A percentile compares a stretch with the other conserved stretches of the same genome.
Conservation (phyloP, 306 rosid genomes). For the Fragaria ananassa region DNA sequence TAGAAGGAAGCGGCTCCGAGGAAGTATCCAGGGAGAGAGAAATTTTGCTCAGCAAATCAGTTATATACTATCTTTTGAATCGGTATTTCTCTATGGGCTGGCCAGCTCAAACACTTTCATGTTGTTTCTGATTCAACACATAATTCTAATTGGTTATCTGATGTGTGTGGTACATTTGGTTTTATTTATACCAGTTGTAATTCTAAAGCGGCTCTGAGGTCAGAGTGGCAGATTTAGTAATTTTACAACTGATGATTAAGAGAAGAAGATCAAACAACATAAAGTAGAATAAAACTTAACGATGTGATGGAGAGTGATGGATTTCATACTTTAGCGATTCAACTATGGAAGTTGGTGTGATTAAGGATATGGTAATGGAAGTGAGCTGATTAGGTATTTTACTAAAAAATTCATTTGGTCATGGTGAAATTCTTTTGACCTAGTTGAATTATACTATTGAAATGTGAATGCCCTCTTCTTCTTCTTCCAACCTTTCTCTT, state of each 20-base stretch:
- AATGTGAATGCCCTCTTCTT: not conserved
- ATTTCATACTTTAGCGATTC: not conserved
- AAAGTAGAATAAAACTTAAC: not conserved
- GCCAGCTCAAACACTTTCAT: not conserved
- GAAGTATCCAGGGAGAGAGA: slow-evolving; percentile 95
- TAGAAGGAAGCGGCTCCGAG: slow-evolving; percentile 79
- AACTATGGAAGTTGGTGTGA: not conserved
- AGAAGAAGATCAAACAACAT: not conserved
- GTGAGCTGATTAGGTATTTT: not conserved
- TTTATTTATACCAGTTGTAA: not conserved
- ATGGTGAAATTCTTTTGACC: not conserved
- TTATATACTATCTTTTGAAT: slow-evolving; percentile 74
- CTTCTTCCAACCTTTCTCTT: not conserved
- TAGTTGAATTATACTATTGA: not conserved
- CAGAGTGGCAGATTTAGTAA: not conserved
- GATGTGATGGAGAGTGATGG: not conserved
- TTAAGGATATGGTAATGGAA: not conserved
- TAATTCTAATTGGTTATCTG: not conserved
- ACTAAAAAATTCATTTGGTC: not conserved
- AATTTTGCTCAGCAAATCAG: slow-evolving; percentile 80
- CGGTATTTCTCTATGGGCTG: slow-evolving; percentile 38
- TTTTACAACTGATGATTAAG: not conserved
- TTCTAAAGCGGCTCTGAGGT: not conserved
- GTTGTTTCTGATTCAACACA: not conserved
- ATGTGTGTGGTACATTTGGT: not conserved